Conservation (phyloP, 768 basidiomycete species). For the Xanthoconium purpureum region DNA sequence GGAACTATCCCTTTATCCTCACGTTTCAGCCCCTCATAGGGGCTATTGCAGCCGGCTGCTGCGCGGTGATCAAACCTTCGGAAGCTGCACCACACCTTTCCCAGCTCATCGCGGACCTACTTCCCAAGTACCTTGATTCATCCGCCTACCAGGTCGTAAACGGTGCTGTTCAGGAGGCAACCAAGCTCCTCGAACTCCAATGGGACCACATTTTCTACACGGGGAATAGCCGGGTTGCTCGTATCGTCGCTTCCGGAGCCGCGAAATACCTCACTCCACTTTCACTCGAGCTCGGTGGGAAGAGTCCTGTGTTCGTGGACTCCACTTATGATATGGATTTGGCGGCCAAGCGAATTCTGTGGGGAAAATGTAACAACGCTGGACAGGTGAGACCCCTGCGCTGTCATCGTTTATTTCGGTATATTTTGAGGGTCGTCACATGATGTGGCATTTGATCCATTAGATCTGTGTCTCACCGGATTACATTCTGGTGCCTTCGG, state of each 20-base stretch:
- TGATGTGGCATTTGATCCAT: not conserved
- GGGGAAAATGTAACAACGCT: conserved; percentile 62
- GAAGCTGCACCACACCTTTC: conserved; percentile 51
- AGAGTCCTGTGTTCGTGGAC: conserved; percentile 47
- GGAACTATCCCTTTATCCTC: conserved; percentile 64
- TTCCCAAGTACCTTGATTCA: conserved; percentile 55
- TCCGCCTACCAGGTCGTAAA: conserved; percentile 53
- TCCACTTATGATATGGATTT: conserved; percentile 41
- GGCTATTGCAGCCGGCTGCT: conserved; percentile 73
- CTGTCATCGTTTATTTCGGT: not conserved
- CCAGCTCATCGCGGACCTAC: conserved; percentile 47
- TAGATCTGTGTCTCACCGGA: conserved; percentile 44
- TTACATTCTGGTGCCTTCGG: conserved; percentile 41
- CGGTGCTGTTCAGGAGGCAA: conserved; percentile 41
- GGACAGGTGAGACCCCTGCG: conserved; percentile 47
- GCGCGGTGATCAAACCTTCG: conserved; percentile 64
- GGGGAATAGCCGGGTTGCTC: conserved; percentile 29
- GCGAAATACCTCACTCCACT: conserved; percentile 35
- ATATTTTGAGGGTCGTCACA: not conserved
- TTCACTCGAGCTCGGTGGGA: conserved; percentile 36
- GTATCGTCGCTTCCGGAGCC: conserved; percentile 25
- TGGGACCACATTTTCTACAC: conserved; percentile 40
- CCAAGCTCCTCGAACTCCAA: conserved; percentile 30
- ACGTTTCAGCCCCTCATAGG: conserved; percentile 58
- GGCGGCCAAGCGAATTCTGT: conserved; percentile 62